Base-by-base conservation (phyloP, 2,329 filamentous ascomycete genomes). In the Cladophialophora carrionii region DNA sequence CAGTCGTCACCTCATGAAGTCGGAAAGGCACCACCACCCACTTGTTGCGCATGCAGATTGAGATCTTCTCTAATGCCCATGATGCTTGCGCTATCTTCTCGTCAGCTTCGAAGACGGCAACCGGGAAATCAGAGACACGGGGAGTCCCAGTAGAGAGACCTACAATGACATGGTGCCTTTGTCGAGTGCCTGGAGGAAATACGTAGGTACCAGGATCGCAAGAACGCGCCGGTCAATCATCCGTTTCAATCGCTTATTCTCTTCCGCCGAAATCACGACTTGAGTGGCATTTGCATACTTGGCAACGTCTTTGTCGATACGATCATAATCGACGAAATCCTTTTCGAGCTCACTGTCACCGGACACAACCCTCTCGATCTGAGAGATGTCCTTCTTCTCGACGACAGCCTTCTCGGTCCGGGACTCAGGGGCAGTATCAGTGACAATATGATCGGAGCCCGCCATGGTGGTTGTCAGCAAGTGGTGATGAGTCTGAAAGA, bases 161-260 rank as follows among this genome's bases (percentile, higher is more conserved):
- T 4, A 41, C 34, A 41, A 41, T 17, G 34, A 41, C 34, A 79
- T 69, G 1, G 77, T 78, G 1, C 77, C 77, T 65, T 79, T 79
- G 46, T 79, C 77, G 26, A 79, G 65, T 9, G 76, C 75, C 59
- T 90, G 89, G 24, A 91, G 77, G 73, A 92, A 90, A 76, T 92
- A 91, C 0, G 88, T 90, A 55, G 83, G 75, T 63, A 92, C 83
- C 89, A 92, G 92, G 74, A 92, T 81, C 1, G 83, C 77, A 51
- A 93, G 78, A 2, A 92, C 84, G 34, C 89, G 84, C 67, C 80
- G 83, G 76, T 92, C 88, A 69, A 92, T 90, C 79, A 87, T 79
- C 58, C 76, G 82, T 68, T 85, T 86, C 59, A 92, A 80, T 32
- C 88, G 80, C 46, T 77, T 81, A 75, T 85, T 87, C 61, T 88